Evolutionary conservation across 441 rosid genomes (phyloP), one percentile per base, ranked within the genome.

Genomic region (Capsella rubella): DNA sequence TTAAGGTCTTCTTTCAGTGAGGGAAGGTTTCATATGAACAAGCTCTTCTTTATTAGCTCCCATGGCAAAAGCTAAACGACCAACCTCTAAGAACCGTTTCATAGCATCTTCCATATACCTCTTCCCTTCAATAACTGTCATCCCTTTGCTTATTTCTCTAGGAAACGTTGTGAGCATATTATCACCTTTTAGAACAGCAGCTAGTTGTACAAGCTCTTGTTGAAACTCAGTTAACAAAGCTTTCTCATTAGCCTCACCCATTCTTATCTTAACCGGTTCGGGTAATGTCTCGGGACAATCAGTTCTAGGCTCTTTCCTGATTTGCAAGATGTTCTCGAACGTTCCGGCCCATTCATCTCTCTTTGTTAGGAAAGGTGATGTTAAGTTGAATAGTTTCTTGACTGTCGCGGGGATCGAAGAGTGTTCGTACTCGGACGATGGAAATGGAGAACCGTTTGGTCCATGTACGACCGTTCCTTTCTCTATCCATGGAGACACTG

Each of bases 331-430:
- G 77, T 78, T 67, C 53, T 93, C 97, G 25, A 93, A 93, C 6
- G 96, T 85, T 18, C 87, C 97, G 1, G 98, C 97, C 97, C 98
- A 93, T 74, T 59, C 90, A 29, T 93, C 98, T 51, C 98, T 79
- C 73, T 86, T 88, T 0, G 97, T 91, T 14, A 93, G 89, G 82
- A 88, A 93, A 21, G 92, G 84, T 2, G 87, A 8, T 3, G 82
- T 15, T 42, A 93, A 82, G 74, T 90, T 91, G 82, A 84, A 87
- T 27, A 91, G 75, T 83, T 82, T 89, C 90, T 89, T 88, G 29
- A 93, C 92, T 0, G 97, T 93, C 3, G 96, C 98, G 0, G 96
- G 96, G 49, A 93, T 84, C 0, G 98, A 91, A 50, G 98, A 89
- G 64, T 93, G 98, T 78, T 93, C 96, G 16, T 83, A 93, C 68